Percentiles rank a stretch among this genome's conserved stretches.
Evolutionary conservation across 805 yeast species (phyloP).

Genomic region (Lipomyces anomalus): DNA sequence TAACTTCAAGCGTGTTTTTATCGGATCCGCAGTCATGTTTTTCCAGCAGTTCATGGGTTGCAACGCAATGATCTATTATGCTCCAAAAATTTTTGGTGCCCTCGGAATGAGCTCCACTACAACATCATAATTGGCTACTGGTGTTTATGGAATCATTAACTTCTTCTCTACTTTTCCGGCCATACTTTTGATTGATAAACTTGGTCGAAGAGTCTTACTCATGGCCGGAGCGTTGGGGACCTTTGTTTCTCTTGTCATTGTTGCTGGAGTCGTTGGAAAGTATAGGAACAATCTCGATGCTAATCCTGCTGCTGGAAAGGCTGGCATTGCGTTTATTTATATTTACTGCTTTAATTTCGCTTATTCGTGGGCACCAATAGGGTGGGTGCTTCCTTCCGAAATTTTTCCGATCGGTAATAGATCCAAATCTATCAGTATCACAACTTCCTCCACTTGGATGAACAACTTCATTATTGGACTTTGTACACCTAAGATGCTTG

Average conservation of each 20-base stretch:
- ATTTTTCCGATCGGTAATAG: constrained; percentile 49
- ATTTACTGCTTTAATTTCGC: constrained; percentile 55
- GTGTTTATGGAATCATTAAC: constrained; percentile 44
- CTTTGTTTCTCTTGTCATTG: constrained; percentile 46
- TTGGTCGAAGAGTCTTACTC: constrained; percentile 63
- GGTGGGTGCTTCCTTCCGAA: constrained; percentile 65
- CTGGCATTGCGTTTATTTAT: constrained; percentile 44
- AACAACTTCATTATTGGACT: constrained; percentile 30
- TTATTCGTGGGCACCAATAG: constrained; percentile 48
- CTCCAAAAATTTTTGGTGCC: constrained; percentile 44
- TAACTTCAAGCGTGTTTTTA: not conserved
- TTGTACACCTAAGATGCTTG: constrained; percentile 27
- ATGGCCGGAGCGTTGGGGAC: constrained; percentile 58
- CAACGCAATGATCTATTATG: constrained; percentile 43
- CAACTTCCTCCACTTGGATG: constrained; percentile 19
- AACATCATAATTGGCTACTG: constrained; percentile 39
- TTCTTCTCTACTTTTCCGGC: constrained; percentile 50
- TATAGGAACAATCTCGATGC: not conserved
- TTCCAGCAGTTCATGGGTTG: constrained; percentile 41
- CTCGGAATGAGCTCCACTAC: constrained; percentile 45
- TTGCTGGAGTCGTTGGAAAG: constrained; percentile 2
- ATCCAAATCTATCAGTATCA: constrained; percentile 10
- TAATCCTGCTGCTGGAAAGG: constrained; percentile 5
- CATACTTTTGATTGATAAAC: constrained; percentile 46
- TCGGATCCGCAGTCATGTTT: constrained; percentile 25